These are phyloP conservation scores for Aspergillus aculeatus DNA, from an alignment of 2,329 filamentous ascomycete genomes.

Conservation along the genomic window DNA sequence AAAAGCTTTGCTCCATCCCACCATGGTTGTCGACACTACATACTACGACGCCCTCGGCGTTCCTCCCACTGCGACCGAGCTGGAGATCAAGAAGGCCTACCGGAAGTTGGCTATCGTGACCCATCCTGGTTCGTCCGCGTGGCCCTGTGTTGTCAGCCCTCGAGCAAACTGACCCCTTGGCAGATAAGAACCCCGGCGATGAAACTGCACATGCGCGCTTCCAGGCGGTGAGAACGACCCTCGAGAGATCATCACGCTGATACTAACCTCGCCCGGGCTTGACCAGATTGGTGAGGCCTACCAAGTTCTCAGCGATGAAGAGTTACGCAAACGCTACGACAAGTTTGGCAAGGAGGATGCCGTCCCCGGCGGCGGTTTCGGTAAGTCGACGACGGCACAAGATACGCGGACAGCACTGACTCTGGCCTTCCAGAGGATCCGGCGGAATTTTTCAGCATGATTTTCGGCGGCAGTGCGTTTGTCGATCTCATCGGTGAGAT, in stretches of 20 bases:
- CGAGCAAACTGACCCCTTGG: conserved; percentile 14
- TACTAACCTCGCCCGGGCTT: conserved; percentile 7
- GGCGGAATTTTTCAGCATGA: conserved; percentile 96
- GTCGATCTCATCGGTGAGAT: conserved; percentile 97
- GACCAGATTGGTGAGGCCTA: conserved; percentile 66
- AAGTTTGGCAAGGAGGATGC: conserved; percentile 96
- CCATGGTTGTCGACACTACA: conserved; percentile 82
- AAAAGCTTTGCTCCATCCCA: conserved; percentile 21
- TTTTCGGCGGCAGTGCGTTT: conserved; percentile 96
- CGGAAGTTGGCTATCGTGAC: conserved; percentile 91
- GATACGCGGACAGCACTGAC: neutral
- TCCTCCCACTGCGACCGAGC: conserved; percentile 76
- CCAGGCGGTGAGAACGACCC: conserved; percentile 64
- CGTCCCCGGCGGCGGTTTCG: conserved; percentile 86
- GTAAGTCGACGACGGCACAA: conserved; percentile 41
- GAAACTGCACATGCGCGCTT: conserved; percentile 92
- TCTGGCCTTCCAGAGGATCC: conserved; percentile 66
- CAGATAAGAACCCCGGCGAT: conserved; percentile 97
- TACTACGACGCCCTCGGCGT: conserved; percentile 90
- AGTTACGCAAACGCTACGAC: conserved; percentile 89
- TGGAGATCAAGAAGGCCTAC: conserved; percentile 97
- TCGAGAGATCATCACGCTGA: neutral
- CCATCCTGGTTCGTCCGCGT: conserved; percentile 67
- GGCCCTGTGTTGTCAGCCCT: conserved; percentile 14
- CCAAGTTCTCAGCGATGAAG: conserved; percentile 78